Evolutionary conservation across 2,329 filamentous ascomycete species (phyloP).

Genomic region (Pestalotiopsis sp.): DNA sequence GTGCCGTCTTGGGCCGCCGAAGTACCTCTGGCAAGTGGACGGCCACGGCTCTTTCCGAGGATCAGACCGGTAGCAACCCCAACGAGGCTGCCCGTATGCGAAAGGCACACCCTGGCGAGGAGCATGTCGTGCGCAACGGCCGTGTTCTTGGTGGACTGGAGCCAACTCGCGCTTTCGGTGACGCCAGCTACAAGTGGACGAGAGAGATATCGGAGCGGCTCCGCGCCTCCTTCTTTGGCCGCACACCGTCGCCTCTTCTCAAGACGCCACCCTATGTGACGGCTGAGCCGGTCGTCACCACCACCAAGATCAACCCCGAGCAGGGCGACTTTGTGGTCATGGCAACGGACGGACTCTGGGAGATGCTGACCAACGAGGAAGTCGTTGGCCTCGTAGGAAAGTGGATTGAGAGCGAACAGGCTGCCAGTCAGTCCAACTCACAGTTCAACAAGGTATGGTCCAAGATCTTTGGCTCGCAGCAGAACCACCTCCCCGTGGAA

Average conservation of each 20-base stretch:
- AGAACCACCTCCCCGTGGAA: conserved; percentile 72
- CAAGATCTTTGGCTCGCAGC: conserved; percentile 59
- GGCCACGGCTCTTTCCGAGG: conserved; percentile 84
- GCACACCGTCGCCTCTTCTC: conserved; percentile 74
- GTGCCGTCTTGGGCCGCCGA: conserved; percentile 86
- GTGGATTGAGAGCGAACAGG: conserved; percentile 83
- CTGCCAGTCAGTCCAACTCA: conserved; percentile 50
- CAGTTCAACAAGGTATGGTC: conserved; percentile 74
- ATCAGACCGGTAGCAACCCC: conserved; percentile 90
- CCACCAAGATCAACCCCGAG: conserved; percentile 85
- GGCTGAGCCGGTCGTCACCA: conserved; percentile 92
- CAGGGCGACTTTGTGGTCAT: conserved; percentile 95
- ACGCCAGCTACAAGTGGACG: conserved; percentile 96
- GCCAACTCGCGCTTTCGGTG: conserved; percentile 91
- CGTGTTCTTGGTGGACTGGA: conserved; percentile 91
- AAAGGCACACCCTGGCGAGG: conserved; percentile 85
- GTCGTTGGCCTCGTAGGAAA: conserved; percentile 95
- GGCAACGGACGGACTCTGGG: conserved; percentile 96
- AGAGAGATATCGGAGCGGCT: conserved; percentile 81
- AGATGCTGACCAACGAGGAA: conserved; percentile 99
- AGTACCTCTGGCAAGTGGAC: conserved; percentile 85
- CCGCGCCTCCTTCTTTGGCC: conserved; percentile 84
- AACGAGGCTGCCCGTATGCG: conserved; percentile 83
- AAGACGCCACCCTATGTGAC: conserved; percentile 97
- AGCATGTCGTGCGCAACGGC: conserved; percentile 84